Conservation (phyloP, 2,329 filamentous ascomycete species). For the Ploettnerulaceae sp. region DNA sequence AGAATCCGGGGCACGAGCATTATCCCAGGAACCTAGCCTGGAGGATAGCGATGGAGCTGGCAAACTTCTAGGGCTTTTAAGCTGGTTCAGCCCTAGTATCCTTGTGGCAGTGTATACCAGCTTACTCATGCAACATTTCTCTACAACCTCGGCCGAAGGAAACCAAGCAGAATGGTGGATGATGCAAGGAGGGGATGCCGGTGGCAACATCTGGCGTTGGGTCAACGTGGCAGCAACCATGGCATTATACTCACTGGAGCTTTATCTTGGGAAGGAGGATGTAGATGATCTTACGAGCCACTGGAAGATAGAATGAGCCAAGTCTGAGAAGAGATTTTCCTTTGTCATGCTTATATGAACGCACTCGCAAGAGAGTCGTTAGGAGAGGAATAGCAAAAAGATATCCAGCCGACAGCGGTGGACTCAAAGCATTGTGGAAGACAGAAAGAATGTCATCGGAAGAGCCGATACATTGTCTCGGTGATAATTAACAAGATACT, state of each 20-base stretch:
- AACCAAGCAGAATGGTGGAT: slow-evolving; percentile 74
- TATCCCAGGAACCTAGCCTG: slow-evolving; percentile 78
- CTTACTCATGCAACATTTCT: slow-evolving; percentile 91
- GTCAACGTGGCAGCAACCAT: slow-evolving; percentile 87
- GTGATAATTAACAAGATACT: neutral
- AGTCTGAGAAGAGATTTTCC: neutral
- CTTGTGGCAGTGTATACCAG: slow-evolving; percentile 96
- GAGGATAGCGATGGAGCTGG: slow-evolving; percentile 82
- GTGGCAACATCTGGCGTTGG: slow-evolving; percentile 89
- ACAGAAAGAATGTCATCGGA: neutral
- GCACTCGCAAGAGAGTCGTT: neutral
- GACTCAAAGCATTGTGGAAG: no score
- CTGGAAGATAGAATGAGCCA: slow-evolving; percentile 83
- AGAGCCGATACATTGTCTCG: slow-evolving; percentile 3
- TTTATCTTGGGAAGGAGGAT: slow-evolving; percentile 81
- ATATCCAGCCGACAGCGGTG: neutral
- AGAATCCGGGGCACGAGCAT: slow-evolving; percentile 74
- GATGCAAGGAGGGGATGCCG: slow-evolving; percentile 73
- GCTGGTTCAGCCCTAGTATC: slow-evolving; percentile 92
- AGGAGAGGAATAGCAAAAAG: neutral
- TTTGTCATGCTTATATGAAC: slow-evolving; percentile 8
- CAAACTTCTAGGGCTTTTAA: slow-evolving; percentile 74
- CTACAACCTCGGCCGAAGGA: slow-evolving; percentile 60
- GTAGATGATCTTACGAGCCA: slow-evolving; percentile 71
- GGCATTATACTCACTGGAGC: slow-evolving; percentile 81